These are phyloP conservation scores for Phytophthora litchii DNA, from an alignment of 352 stramenopile species.

Conservation along the genomic window DNA sequence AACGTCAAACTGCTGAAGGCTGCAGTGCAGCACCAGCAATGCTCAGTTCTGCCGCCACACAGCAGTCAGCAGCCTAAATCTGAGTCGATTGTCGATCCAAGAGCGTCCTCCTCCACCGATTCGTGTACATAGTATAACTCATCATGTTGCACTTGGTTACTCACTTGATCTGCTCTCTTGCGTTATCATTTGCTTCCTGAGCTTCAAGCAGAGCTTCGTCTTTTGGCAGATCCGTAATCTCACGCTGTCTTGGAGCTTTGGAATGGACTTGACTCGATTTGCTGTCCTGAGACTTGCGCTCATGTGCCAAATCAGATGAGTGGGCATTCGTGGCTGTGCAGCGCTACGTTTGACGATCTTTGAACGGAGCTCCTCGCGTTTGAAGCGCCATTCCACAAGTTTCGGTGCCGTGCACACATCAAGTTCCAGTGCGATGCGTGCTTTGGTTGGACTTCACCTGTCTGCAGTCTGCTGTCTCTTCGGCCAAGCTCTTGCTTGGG, in stretches of 20 bases:
- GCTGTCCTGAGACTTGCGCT: conserved; percentile 2
- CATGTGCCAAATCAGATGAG: conserved; percentile 25
- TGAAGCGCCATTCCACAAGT: conserved; percentile 24
- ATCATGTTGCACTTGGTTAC: neutral
- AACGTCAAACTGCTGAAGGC: neutral
- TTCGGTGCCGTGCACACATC: conserved; percentile 12
- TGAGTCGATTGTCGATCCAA: neutral
- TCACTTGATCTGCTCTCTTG: neutral
- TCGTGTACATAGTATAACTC: neutral
- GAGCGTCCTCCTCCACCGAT: neutral
- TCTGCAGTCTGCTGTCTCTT: conserved; percentile 12
- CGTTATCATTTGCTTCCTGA: neutral
- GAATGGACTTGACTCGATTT: neutral
- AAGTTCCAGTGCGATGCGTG: conserved; percentile 16
- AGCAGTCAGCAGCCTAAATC: too few species aligned
- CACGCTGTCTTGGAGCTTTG: neutral
- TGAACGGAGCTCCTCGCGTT: conserved; percentile 2
- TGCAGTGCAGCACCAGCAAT: neutral
- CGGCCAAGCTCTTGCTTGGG: conserved; percentile 46
- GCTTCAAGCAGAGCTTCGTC: neutral
- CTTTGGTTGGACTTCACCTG: conserved; percentile 7
- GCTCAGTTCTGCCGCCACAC: too few species aligned
- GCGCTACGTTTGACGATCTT: conserved; percentile 30
- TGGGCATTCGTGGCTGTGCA: neutral
- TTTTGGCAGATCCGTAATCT: neutral